Evolutionary conservation across 2,329 filamentous ascomycete species (phyloP).

Genomic region (Dothistroma pini): DNA sequence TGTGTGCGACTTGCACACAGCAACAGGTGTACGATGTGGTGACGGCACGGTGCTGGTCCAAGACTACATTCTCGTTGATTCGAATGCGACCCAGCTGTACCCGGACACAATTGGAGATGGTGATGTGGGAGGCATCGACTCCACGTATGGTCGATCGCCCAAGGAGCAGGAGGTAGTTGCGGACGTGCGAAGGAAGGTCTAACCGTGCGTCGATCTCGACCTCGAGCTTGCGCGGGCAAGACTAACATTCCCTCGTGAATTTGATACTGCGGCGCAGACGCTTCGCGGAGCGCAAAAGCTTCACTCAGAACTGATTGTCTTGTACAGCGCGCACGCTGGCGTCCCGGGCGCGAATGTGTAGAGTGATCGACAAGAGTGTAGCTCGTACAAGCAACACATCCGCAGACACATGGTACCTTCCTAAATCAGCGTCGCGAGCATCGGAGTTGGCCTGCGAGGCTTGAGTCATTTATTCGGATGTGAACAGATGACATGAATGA

Average conservation of each 20-base stretch:
- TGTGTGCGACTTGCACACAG: conserved; percentile 20
- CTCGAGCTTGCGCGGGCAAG: too few relatives aligned
- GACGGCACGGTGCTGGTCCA: conserved; percentile 19
- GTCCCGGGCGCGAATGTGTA: not conserved
- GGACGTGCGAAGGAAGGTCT: too few relatives aligned
- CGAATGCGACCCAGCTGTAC: conserved; percentile 22
- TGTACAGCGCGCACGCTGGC: not conserved
- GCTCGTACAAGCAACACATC: not conserved
- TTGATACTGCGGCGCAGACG: too few relatives aligned
- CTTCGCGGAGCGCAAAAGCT: not conserved
- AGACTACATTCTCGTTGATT: conserved; percentile 22
- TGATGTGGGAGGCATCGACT: not conserved
- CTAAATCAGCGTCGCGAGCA: not conserved
- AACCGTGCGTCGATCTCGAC: too few relatives aligned
- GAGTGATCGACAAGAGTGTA: not conserved
- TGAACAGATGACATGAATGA: not conserved
- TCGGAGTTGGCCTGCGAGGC: not conserved
- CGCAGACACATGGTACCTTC: not conserved
- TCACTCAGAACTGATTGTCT: not conserved
- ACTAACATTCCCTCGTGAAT: too few relatives aligned
- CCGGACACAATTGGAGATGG: conserved; percentile 10
- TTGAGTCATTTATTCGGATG: not conserved
- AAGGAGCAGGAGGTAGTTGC: not conserved
- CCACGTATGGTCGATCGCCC: not conserved
- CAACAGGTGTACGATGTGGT: conserved; percentile 17